Evolutionary conservation across 2,329 filamentous ascomycete species (phyloP).

Genomic region (Ophiostoma piceae): DNA sequence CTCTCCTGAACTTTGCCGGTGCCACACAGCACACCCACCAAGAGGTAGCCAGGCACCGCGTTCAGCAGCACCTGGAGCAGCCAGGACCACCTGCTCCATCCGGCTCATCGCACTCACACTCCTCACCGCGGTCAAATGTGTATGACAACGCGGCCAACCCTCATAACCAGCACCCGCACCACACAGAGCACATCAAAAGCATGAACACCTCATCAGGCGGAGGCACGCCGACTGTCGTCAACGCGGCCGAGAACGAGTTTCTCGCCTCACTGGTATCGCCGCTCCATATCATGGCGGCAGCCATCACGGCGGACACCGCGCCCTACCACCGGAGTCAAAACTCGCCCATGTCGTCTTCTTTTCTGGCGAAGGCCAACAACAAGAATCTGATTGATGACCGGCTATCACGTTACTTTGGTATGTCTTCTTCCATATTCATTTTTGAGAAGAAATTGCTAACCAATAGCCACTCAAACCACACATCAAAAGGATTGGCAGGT

Average conservation of each 20-base stretch:
- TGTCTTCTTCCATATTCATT: not conserved
- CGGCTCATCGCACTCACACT: not conserved
- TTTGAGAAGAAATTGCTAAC: not conserved
- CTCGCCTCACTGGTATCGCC: conserved; percentile 27
- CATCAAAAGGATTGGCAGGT: conserved; percentile 30
- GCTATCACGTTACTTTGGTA: conserved; percentile 27
- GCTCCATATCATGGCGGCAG: conserved; percentile 29
- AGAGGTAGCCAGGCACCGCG: not conserved
- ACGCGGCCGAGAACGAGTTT: conserved; percentile 21
- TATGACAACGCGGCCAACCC: not conserved
- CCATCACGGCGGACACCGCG: conserved; percentile 26
- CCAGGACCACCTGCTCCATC: conserved; percentile 9
- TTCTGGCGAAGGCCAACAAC: conserved; percentile 15
- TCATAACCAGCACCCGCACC: not conserved
- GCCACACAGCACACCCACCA: conserved; percentile 18
- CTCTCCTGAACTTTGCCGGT: conserved; percentile 27
- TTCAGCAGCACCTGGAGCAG: conserved; percentile 11
- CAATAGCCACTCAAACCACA: conserved; percentile 23
- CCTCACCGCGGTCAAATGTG: not conserved
- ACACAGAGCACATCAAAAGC: not conserved
- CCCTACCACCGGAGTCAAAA: conserved; percentile 23
- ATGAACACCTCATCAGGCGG: not conserved
- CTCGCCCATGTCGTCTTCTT: conserved; percentile 21
- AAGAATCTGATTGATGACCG: conserved; percentile 25
- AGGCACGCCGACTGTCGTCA: conserved; percentile 10